Conservation (phyloP, 208 protist species). For the Balamuthia mandrillaris region DNA sequence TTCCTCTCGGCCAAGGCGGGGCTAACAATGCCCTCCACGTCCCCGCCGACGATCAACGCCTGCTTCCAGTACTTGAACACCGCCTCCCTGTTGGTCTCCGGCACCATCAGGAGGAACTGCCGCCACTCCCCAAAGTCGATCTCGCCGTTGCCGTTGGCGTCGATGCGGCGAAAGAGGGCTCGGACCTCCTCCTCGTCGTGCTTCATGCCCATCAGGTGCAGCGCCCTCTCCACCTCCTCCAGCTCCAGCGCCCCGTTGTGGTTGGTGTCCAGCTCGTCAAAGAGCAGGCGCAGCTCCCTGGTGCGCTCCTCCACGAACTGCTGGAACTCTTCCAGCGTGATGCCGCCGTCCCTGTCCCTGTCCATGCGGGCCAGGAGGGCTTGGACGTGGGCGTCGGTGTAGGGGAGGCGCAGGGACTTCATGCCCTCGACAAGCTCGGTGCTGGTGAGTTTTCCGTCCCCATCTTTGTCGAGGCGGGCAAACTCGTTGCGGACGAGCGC, state of each 20-base stretch:
- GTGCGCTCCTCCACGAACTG: background rate
- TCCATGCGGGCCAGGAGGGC: slow-evolving; percentile 5
- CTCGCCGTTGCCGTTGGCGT: slow-evolving; percentile 43
- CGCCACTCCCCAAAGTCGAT: slow-evolving; percentile 43
- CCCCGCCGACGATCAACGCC: background rate
- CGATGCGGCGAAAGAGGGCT: slow-evolving; percentile 42
- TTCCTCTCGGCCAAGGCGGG: background rate
- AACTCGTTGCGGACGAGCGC: slow-evolving; percentile 14
- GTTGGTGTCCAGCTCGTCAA: slow-evolving; percentile 47
- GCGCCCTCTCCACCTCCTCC: slow-evolving; percentile 38
- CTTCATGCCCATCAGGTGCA: slow-evolving; percentile 39
- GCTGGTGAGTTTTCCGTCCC: slow-evolving; percentile 1
- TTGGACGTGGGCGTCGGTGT: background rate
- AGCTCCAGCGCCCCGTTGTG: slow-evolving; percentile 46
- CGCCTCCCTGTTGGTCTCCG: background rate
- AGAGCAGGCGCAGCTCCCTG: slow-evolving; percentile 19
- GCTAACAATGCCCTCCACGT: background rate
- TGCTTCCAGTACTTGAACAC: background rate
- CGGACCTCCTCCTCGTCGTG: slow-evolving; percentile 44
- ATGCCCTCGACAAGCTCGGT: slow-evolving; percentile 2
- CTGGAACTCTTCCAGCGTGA: slow-evolving; percentile 15
- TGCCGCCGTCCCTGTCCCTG: slow-evolving; percentile 10
- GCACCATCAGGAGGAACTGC: background rate
- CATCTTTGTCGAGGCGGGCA: background rate
- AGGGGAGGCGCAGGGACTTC: background rate